Percentiles rank a stretch among this genome's conserved stretches.
These are phyloP conservation scores for Omphalotus guepiniiformis DNA, from an alignment of 768 basidiomycete species.

Conservation along the genomic window DNA sequence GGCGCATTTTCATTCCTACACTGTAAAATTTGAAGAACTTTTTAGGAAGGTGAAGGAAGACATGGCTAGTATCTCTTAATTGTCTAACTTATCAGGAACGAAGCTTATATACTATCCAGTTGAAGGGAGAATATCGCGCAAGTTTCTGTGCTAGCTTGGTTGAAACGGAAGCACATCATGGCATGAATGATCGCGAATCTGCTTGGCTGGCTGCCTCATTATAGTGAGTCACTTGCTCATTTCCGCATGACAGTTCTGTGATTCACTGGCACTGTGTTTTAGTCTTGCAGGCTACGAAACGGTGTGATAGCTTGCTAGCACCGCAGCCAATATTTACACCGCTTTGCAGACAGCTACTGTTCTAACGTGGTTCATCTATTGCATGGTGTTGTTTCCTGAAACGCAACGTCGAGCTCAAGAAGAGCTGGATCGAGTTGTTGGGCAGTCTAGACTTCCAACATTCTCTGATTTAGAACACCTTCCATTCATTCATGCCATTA, in stretches of 20 bases:
- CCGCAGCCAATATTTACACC: too few relatives aligned
- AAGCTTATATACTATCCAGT: not conserved
- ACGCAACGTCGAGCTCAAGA: not conserved
- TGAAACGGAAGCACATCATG: too few relatives aligned
- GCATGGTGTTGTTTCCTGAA: not conserved
- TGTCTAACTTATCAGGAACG: not conserved
- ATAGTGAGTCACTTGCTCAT: too few relatives aligned
- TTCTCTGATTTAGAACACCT: slow-evolving; percentile 6
- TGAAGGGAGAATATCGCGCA: not conserved
- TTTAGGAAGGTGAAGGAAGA: too few relatives aligned
- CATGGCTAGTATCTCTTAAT: not conserved
- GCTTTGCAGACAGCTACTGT: too few relatives aligned
- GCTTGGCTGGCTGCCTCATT: too few relatives aligned
- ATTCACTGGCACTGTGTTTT: too few relatives aligned
- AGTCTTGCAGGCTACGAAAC: too few relatives aligned
- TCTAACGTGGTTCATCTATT: slow-evolving; percentile 1
- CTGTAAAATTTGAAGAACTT: not conserved
- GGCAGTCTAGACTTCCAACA: not conserved
- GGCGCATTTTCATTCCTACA: not conserved
- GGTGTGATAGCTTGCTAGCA: too few relatives aligned
- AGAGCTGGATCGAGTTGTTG: slow-evolving; percentile 4
- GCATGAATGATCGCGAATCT: too few relatives aligned
- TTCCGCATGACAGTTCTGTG: too few relatives aligned
- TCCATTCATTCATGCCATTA: slow-evolving; percentile 4
- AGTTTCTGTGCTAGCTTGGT: slow-evolving; percentile 2